These are phyloP conservation scores for Euclidium syriacum DNA, from an alignment of 345 rosid genomes.

Conservation along the genomic window DNA sequence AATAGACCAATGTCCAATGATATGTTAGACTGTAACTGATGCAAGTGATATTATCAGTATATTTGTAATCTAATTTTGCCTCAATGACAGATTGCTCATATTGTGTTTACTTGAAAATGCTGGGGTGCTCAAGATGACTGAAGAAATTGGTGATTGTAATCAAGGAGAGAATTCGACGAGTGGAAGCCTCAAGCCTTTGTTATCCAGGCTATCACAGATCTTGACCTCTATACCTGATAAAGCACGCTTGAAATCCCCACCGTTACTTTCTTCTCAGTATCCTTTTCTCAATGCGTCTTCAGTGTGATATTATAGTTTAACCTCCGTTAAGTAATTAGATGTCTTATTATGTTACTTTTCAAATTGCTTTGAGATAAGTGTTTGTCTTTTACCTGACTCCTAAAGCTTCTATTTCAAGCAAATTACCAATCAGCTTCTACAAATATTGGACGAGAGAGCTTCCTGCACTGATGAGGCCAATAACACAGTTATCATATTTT, in stretches of 20 bases:
- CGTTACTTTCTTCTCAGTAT: constrained; percentile 84
- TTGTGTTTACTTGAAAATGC: constrained; percentile 72
- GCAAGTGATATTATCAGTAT: neutral
- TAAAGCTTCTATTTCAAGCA: constrained; percentile 75
- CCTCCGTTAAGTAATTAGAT: constrained; percentile 1
- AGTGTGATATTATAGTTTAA: constrained; percentile 12
- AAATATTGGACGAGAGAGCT: constrained; percentile 39
- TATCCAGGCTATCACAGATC: constrained; percentile 65
- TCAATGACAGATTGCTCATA: constrained; percentile 63
- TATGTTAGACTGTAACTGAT: neutral
- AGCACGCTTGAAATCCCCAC: constrained; percentile 53
- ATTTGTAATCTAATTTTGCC: constrained; percentile 5
- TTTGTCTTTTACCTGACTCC: constrained; percentile 44
- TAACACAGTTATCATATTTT: constrained; percentile 35
- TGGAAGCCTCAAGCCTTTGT: constrained; percentile 35
- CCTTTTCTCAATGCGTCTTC: constrained; percentile 39
- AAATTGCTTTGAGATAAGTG: constrained; percentile 13
- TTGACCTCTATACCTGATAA: constrained; percentile 88
- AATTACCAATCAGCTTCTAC: constrained; percentile 59
- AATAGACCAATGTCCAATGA: neutral
- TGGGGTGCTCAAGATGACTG: constrained; percentile 58
- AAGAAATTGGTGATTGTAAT: constrained; percentile 40
- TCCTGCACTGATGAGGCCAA: constrained; percentile 16
- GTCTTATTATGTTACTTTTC: neutral
- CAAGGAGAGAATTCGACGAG: constrained; percentile 24